Evolutionary conservation across 441 rosid species (phyloP), one percentile per base, ranked within the genome.

Genomic region (Populus hybrid): DNA sequence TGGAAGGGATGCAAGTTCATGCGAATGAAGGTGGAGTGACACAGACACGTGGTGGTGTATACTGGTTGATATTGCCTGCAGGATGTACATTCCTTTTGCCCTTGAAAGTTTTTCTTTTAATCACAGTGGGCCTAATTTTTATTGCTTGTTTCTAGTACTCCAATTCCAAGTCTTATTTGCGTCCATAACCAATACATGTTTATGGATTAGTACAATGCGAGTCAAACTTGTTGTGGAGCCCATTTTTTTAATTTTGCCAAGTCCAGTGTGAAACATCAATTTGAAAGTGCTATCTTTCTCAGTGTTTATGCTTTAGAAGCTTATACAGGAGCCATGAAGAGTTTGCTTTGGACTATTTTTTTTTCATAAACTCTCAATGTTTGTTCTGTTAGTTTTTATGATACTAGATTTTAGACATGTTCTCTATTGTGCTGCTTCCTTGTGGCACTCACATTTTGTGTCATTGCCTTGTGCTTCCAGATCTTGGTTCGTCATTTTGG

Each of bases 401-500:
- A 10, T 74, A 38, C 64, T 35, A 14, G 16, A 53, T 72, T 78
- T 20, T 18, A 64, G 31, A 20, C 3, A 65, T 7, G 29, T 40
- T 40, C 29, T 53, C 16, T 61, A 63, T 45, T 14, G 20, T 65
- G 69, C 53, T 56, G 24, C 65, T 63, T 64, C 21, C 38, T 20
- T 8, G 24, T 64, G 77, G 63, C 29, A 21, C 67, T 78, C 23
- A 68, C 26, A 56, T 4, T 18, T 21, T 73, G 33, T 38, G 18
- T 14, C 12, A 63, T 81, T 74, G 66, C 80, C 73, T 76, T 74
- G 65, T 68, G 64, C 74, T 53, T 80, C 71, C 87, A 94, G 98
- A 94, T 88, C 91, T 94, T 73, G 98, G 97, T 38, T 94, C 97
- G 45, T 93, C 98, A 68, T 94, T 94, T 86, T 94, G 98, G 98